A percentile compares a stretch with the other conserved stretches of the same genome.
These are phyloP conservation scores for Lipomyces yamadae DNA, from an alignment of 805 yeast genomes.

Conservation along the genomic window DNA sequence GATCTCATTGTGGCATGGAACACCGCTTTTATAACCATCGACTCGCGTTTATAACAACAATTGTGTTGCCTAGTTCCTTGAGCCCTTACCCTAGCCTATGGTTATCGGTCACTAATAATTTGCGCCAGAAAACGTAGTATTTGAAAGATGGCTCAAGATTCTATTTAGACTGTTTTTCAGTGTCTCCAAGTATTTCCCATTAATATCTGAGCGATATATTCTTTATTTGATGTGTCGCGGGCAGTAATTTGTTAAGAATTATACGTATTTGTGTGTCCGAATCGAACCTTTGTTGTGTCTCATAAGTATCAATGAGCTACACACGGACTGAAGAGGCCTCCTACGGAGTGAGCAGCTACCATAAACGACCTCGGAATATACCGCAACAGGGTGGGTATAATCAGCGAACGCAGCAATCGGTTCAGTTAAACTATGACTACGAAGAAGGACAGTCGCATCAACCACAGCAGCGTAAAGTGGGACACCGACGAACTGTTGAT, in stretches of 20 bases:
- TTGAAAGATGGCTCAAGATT: neutral
- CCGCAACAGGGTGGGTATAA: neutral
- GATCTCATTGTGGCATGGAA: no score
- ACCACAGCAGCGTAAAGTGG: slow-evolving; percentile 42
- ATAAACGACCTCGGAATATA: neutral
- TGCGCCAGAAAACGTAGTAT: no score
- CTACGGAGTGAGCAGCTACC: slow-evolving; percentile 4
- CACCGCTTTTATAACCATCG: no score
- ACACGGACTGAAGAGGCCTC: slow-evolving; percentile 1
- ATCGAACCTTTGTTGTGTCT: neutral
- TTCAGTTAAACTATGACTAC: slow-evolving; percentile 17
- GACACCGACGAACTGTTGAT: slow-evolving; percentile 73
- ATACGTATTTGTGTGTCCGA: neutral
- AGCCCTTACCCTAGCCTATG: no score
- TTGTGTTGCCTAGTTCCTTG: no score
- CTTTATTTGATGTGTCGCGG: neutral
- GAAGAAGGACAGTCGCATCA: slow-evolving; percentile 16
- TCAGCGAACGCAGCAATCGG: slow-evolving; percentile 3
- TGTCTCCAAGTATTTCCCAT: neutral
- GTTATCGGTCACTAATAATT: no score
- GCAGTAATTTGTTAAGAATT: neutral
- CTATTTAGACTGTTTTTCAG: neutral
- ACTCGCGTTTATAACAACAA: no score
- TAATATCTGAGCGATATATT: neutral
- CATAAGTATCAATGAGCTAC: neutral